Evolutionary conservation across 2,329 filamentous ascomycete genomes (phyloP).

Genomic region (Aspergillus sp.): DNA sequence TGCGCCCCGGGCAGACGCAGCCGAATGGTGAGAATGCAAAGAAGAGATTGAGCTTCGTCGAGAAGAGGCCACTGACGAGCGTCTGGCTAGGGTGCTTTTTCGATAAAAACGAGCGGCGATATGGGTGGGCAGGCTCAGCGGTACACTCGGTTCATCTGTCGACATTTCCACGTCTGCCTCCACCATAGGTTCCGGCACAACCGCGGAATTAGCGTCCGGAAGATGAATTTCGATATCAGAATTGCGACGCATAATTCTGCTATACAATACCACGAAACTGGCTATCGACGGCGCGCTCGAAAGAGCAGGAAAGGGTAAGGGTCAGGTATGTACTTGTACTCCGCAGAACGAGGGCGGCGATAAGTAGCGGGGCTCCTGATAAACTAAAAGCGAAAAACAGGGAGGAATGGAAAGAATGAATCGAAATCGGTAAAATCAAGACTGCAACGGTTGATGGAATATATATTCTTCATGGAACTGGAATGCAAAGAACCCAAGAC

Average conservation of each 20-base stretch:
- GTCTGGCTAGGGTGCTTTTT: slow-evolving; percentile 45
- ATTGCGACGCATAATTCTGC: slow-evolving; percentile 34
- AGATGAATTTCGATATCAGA: slow-evolving; percentile 36
- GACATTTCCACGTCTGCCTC: slow-evolving; percentile 38
- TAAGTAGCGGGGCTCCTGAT: not conserved
- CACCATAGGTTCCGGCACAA: slow-evolving; percentile 17
- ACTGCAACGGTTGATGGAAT: not conserved
- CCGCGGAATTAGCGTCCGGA: slow-evolving; percentile 25
- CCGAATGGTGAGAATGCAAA: slow-evolving; percentile 53
- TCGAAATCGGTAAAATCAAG: not conserved
- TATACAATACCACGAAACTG: not conserved
- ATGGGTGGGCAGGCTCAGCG: slow-evolving; percentile 49
- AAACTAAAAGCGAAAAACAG: not conserved
- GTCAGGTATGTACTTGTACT: no score
- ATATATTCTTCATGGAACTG: not conserved
- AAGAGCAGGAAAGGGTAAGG: not conserved
- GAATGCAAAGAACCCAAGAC: not conserved
- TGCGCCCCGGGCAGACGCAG: slow-evolving; percentile 39
- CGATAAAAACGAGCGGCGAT: slow-evolving; percentile 57
- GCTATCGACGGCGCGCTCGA: not conserved
- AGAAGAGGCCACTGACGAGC: slow-evolving; percentile 55
- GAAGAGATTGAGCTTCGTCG: slow-evolving; percentile 59
- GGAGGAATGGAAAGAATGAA: not conserved
- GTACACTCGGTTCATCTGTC: slow-evolving; percentile 26
- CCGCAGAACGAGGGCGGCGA: not conserved